Conservation (phyloP, 495 filamentous ascomycete species). For the Penicillium verhagenii region DNA sequence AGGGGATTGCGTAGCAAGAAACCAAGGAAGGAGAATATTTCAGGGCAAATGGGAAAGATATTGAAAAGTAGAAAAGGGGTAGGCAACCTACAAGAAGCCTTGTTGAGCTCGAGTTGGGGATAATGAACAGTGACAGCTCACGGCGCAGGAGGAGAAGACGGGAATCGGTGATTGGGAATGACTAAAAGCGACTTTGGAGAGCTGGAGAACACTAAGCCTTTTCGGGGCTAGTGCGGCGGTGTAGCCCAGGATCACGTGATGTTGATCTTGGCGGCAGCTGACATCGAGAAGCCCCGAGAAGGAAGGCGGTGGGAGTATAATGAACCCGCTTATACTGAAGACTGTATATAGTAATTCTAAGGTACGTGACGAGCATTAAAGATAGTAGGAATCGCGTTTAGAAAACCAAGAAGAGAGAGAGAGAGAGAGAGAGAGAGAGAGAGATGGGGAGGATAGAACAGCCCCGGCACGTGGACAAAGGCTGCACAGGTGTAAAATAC, state of each 20-base stretch:
- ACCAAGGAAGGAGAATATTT: background rate
- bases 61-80: slow-evolving; percentile 24
- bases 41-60: slow-evolving; percentile 11
- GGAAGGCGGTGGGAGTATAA: too few species aligned
- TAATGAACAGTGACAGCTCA: slow-evolving; percentile 6
- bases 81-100: slow-evolving; percentile 53
- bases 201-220: slow-evolving; percentile 3
- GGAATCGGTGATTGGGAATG: slow-evolving; percentile 1
- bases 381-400: too few species aligned
- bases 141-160: slow-evolving; percentile 14
- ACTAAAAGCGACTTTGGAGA: slow-evolving; percentile 2
- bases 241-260: background rate
- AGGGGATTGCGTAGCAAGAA: background rate
- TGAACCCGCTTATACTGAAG: too few species aligned
- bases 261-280: too few species aligned
- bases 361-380: too few species aligned
- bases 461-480: too few species aligned
- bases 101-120: slow-evolving; percentile 20
- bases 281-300: too few species aligned
- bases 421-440: too few species aligned
- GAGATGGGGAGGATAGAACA: too few species aligned
- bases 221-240: background rate
- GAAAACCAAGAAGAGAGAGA: too few species aligned
- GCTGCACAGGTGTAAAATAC: too few species aligned
- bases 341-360: too few species aligned